Evolutionary conservation across 306 rosid species (phyloP).

Genomic region (Sophora flavescens): DNA sequence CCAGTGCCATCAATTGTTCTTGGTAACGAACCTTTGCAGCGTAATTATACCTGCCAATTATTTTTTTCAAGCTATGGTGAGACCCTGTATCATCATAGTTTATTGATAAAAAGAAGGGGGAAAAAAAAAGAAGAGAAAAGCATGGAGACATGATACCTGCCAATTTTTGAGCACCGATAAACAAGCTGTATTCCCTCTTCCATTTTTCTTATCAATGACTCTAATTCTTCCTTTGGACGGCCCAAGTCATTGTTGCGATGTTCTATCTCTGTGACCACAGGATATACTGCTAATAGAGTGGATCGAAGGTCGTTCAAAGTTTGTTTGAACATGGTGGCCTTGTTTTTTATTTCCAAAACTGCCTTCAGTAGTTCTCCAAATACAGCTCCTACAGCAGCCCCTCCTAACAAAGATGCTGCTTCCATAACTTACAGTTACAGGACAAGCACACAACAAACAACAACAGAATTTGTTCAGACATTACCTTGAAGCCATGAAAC

Average conservation of each 20-base stretch:
- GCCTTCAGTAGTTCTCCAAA: slow-evolving; percentile 16
- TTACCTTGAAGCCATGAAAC: background rate
- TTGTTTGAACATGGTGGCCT: background rate
- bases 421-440: background rate
- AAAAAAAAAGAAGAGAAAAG: no score
- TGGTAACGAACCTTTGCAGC: background rate
- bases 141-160: background rate
- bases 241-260: background rate
- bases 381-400: background rate
- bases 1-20: background rate
- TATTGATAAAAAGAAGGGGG: no score
- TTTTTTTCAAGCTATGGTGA: no score
- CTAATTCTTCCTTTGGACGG: background rate
- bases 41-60: background rate
- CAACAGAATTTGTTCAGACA: background rate
- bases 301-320: background rate
- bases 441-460: background rate
- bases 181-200: background rate
- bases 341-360: background rate
- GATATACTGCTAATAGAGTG: background rate
- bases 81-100: no score
- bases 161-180: background rate
- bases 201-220: background rate
- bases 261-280: background rate
- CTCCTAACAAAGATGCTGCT: background rate